Percentiles rank a stretch among this genome's conserved stretches.
phyloP scores from a whole-genome alignment of 306 rosid species.

The Acacia melanoxylon region DNA sequence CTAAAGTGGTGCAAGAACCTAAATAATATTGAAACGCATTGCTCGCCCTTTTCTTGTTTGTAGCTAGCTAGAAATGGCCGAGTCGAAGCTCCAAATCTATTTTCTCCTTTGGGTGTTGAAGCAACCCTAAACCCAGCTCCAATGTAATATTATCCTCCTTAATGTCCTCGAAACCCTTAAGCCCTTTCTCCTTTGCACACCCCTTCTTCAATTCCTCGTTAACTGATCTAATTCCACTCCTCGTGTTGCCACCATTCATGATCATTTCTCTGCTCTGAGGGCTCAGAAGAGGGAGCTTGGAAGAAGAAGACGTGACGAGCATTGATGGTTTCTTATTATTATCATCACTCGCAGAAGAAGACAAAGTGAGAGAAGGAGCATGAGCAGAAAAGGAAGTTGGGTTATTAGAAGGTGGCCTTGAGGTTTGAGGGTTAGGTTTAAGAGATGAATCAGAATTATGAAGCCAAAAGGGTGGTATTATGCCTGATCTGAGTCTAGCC shows the following conservation, averaged over 20 bases:
- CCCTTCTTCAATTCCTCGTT: constrained; percentile 34
- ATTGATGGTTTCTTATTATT: constrained; percentile 36
- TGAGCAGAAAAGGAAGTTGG: constrained; percentile 29
- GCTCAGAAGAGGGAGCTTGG: constrained; percentile 29
- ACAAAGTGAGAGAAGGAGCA: constrained; percentile 30
- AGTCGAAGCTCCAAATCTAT: constrained; percentile 93
- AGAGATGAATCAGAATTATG: constrained; percentile 31
- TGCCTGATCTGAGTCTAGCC: constrained; percentile 63
- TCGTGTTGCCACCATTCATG: constrained; percentile 9
- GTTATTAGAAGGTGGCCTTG: constrained; percentile 35
- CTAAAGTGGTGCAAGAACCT: constrained; percentile 33
- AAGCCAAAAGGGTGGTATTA: constrained; percentile 38
- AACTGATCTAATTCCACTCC: constrained; percentile 11
- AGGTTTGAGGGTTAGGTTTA: constrained; percentile 34
- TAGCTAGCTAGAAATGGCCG: constrained; percentile 39
- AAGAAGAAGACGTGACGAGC: constrained; percentile 24
- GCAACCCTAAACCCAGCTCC: constrained; percentile 61
- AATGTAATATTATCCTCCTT: constrained; percentile 41
- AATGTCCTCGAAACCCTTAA: constrained; percentile 39
- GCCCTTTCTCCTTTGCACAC: constrained; percentile 28
- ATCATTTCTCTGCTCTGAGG: constrained; percentile 34
- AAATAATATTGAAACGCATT: neutral
- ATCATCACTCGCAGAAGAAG: constrained; percentile 37
- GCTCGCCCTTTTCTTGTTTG: constrained; percentile 3
- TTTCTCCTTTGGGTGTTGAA: constrained; percentile 52